Evolutionary conservation across 169 alveolate genomes (phyloP), one percentile per base, ranked within the genome.

Genomic region (Neospora caninum): DNA sequence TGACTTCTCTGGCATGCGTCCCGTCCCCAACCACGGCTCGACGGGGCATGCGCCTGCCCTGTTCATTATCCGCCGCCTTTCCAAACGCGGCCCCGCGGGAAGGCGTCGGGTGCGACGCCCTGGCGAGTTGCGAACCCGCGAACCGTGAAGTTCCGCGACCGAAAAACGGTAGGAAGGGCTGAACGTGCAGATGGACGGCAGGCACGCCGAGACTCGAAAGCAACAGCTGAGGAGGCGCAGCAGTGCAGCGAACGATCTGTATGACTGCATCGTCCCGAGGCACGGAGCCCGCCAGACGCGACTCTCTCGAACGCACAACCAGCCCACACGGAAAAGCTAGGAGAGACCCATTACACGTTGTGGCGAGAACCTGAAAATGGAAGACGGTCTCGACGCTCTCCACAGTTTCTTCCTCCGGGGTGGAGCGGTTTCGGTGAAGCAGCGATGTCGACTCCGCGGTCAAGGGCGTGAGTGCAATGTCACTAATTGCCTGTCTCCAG

Each of bases 391-490:
- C 18, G 27, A n/a, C 84, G 41, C 4, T 13, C 84, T 73, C 45
- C 80, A 69, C 10, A 34, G 45, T 13, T 27, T 31, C 84, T 2
- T n/a, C 84, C 42, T n/a, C 43, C n/a, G 22, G 9, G 16, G 10
- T 22, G 25, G 18, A 9, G 39, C 34, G n/a, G 31, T 64, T 7
- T 64, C 7, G 34, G 73, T 27, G 73, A 16, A 27, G 25, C n/a
- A 22, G 73, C 73, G 73, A 27, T 22, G 39, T 31, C 84, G 20
- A 10, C 84, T 34, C 45, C 42, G n/a, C 84, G 27, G 39, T 16
- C 42, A 73, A 36, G 7, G 84, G 84, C 84, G 84, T 73, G 49
- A 73, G 84, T 13, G 84, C 84, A 27, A 73, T 73, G 43, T 73
- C 84, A n/a, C 84, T 73, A 43, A 73, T 73, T 16, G 38, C 7